Conservation (phyloP, 306 rosid species). For the Prunus mongolica region DNA sequence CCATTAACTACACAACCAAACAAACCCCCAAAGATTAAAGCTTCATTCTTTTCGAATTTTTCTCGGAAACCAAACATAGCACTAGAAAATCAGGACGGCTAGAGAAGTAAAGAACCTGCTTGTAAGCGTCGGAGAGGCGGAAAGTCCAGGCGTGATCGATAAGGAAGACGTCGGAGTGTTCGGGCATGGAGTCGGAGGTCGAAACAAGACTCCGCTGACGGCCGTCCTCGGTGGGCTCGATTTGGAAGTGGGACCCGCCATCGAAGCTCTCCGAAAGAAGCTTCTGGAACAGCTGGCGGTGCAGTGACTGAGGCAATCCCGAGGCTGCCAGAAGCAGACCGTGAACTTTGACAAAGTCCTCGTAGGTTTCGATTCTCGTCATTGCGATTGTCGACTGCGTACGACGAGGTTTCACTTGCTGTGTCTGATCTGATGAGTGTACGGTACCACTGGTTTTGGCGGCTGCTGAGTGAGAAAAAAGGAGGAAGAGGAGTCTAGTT, state of each 20-base stretch:
- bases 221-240: conserved; percentile 62
- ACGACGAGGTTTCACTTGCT: neutral
- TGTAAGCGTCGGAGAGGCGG: conserved; percentile 82
- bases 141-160: conserved; percentile 97
- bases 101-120: conserved; percentile 48
- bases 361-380: conserved; percentile 58
- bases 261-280: conserved; percentile 70
- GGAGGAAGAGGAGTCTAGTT: neutral
- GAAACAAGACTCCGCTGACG: conserved; percentile 59
- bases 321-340: conserved; percentile 62
- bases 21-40: neutral
- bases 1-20: conserved; percentile 49
- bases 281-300: conserved; percentile 63
- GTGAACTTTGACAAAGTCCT: conserved; percentile 73
- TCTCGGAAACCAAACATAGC: conserved; percentile 3
- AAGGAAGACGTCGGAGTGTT: conserved; percentile 67
- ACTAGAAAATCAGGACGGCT: neutral
- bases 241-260: conserved; percentile 70
- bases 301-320: conserved; percentile 60
- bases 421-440: neutral
- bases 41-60: neutral
- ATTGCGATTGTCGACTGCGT: conserved; percentile 25
- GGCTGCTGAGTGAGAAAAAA: conserved; percentile 2
- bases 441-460: neutral
- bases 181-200: conserved; percentile 51